These are phyloP conservation scores for Dothistroma pini DNA, from an alignment of 2,329 filamentous ascomycete genomes.

Conservation along the genomic window DNA sequence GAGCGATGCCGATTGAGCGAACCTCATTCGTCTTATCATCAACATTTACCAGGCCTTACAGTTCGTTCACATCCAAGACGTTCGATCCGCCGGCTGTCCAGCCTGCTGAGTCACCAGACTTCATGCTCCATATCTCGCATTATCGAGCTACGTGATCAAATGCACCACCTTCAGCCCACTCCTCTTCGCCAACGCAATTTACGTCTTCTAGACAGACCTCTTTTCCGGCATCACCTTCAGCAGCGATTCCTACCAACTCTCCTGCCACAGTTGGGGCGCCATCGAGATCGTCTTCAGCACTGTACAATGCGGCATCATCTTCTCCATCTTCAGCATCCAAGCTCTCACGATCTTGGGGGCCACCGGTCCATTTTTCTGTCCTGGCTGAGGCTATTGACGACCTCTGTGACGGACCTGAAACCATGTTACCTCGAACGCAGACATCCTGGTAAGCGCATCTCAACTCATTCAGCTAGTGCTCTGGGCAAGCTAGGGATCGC, in stretches of 20 bases:
- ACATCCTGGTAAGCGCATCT: too few species aligned
- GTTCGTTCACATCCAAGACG: too few species aligned
- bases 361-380: conserved; percentile 65
- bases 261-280: conserved; percentile 54
- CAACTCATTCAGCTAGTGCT: too few species aligned
- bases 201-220: conserved; percentile 65
- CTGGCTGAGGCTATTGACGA: conserved; percentile 63
- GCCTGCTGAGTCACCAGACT: too few species aligned
- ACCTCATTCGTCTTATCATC: background rate
- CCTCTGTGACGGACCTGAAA: conserved; percentile 46
- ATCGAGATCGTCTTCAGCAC: conserved; percentile 66
- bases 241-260: conserved; percentile 60
- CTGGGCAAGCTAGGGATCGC: too few species aligned
- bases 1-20: conserved; percentile 25
- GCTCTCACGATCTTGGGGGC: conserved; percentile 64
- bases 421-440: too few species aligned
- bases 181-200: conserved; percentile 60
- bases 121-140: too few species aligned
- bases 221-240: conserved; percentile 65
- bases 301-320: conserved; percentile 60
- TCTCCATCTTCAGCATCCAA: conserved; percentile 59
- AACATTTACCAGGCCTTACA: too few species aligned
- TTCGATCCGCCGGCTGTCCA: too few species aligned
- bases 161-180: conserved; percentile 58
- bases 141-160: conserved; percentile 16